Base-by-base conservation (phyloP, 352 stramenopile species). In the Bremia lactucae region DNA sequence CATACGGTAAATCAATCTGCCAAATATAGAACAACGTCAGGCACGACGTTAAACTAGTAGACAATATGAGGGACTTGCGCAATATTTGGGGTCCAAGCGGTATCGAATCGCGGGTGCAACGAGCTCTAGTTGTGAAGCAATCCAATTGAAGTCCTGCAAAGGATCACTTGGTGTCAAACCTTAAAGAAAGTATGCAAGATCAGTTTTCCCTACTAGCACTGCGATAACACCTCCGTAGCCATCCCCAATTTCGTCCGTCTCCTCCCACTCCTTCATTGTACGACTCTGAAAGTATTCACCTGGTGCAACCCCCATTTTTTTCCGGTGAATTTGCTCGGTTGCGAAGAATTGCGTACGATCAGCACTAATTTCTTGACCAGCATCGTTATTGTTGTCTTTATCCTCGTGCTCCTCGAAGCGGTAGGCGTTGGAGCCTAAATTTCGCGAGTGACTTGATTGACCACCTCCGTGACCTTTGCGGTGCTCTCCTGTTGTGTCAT, bases 51-150 rank as follows among this genome's bases (percentile, higher is more conserved):
- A 14, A 15, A 29, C 11, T 14, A 11, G 2, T 29, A 40, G 19
- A 25, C 4, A 15, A 7, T 22, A 25, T 34, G 13, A 31, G 8
- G n/a, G 4, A 68, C 73, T 62, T 44, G 87, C 75, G 35, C 72
- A 84, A 40, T 83, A 87, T 60, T 85, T 86, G 2, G 62, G 52
- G 29, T 90, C 74, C 45, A 90, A 77, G 21, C 65, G 59, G 46
- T 79, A 87, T 20, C 77, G 74, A 15, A 71, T 49, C 11, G 59
- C 52, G 6, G 66, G 77, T 21, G 62, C 13, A 16, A 87, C 55
- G 2, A 45, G 40, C 24, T 62, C 23, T 25, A 90, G 42, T 34
- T 87, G 74, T 23, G 63, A 55, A 1, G 62, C 72, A 34, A 90
- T 72, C 69, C 68, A 86, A 15, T 64, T 43, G 28, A 87, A 76